These are phyloP conservation scores for Lactifluus volemus DNA, from an alignment of 768 basidiomycete genomes.

Conservation along the genomic window DNA sequence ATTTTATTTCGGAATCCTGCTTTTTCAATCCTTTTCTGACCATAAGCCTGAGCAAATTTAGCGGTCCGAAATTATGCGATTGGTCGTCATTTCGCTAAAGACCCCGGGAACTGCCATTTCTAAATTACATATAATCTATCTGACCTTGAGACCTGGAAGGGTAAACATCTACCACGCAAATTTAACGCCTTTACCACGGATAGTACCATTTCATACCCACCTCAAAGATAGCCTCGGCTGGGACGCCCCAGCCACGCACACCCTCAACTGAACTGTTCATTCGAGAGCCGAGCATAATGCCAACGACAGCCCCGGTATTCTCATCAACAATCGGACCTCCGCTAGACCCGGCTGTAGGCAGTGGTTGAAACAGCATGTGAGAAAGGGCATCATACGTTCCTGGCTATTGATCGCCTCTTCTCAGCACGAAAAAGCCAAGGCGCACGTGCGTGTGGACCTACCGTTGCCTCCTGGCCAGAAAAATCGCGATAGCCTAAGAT, in stretches of 20 bases:
- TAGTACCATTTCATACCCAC: slow-evolving; percentile 26
- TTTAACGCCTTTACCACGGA: not conserved
- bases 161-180: slow-evolving; percentile 40
- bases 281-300: slow-evolving; percentile 51
- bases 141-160: slow-evolving; percentile 35
- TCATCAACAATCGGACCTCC: slow-evolving; percentile 62
- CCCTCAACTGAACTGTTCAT: slow-evolving; percentile 51
- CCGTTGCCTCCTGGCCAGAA: slow-evolving; percentile 48
- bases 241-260: slow-evolving; percentile 50
- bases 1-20: not conserved
- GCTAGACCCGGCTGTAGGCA: slow-evolving; percentile 57
- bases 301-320: slow-evolving; percentile 54
- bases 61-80: slow-evolving; percentile 20
- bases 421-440: not conserved
- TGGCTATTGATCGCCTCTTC: slow-evolving; percentile 30
- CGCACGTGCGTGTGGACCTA: slow-evolving; percentile 21
- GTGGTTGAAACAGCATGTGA: slow-evolving; percentile 43
- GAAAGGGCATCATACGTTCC: slow-evolving; percentile 62
- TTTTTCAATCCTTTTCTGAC: not conserved
- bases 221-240: slow-evolving; percentile 56
- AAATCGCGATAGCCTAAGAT: slow-evolving; percentile 53
- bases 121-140: no score
- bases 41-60: slow-evolving; percentile 11
- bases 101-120: slow-evolving; percentile 2
- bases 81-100: not conserved